Conservation (phyloP, 805 yeast species). For the Ogataea siamensis region DNA sequence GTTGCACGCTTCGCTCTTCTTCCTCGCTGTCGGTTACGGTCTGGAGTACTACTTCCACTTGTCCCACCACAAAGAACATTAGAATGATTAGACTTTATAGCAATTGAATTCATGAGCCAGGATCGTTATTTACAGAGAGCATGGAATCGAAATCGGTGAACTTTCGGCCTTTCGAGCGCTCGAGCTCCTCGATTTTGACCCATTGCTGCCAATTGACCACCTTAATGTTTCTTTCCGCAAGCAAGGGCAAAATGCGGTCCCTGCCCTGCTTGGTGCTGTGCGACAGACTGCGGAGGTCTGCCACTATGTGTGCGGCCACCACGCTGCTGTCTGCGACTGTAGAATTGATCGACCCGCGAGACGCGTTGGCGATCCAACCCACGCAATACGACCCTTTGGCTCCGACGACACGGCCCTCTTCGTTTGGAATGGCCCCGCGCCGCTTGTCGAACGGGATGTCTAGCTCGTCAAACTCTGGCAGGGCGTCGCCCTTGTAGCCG, state of each 20-base stretch:
- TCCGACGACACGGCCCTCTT: slow-evolving; percentile 42
- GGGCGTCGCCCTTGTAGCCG: slow-evolving; percentile 73
- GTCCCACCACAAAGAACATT: slow-evolving; percentile 56
- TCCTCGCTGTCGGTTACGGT: slow-evolving; percentile 79
- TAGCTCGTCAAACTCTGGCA: slow-evolving; percentile 54
- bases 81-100: slow-evolving; percentile 20
- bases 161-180: slow-evolving; percentile 60
- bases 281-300: slow-evolving; percentile 39
- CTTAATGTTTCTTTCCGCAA: slow-evolving; percentile 21
- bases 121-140: slow-evolving; percentile 34
- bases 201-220: slow-evolving; percentile 66
- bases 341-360: slow-evolving; percentile 86
- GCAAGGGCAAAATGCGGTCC: slow-evolving; percentile 27
- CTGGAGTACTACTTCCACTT: slow-evolving; percentile 92
- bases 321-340: slow-evolving; percentile 83
- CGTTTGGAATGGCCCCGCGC: slow-evolving; percentile 46
- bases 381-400: slow-evolving; percentile 62
- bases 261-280: slow-evolving; percentile 31
- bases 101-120: slow-evolving; percentile 13
- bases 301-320: slow-evolving; percentile 63
- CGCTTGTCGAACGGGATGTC: slow-evolving; percentile 46
- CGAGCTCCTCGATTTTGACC: slow-evolving; percentile 55
- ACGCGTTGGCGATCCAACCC: slow-evolving; percentile 90
- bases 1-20: slow-evolving; percentile 67
- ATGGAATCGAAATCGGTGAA: slow-evolving; percentile 47